Evolutionary conservation across 139 green algal species (phyloP), one percentile per base, ranked within the genome.

Genomic region (Mychonastes homosphaera): DNA sequence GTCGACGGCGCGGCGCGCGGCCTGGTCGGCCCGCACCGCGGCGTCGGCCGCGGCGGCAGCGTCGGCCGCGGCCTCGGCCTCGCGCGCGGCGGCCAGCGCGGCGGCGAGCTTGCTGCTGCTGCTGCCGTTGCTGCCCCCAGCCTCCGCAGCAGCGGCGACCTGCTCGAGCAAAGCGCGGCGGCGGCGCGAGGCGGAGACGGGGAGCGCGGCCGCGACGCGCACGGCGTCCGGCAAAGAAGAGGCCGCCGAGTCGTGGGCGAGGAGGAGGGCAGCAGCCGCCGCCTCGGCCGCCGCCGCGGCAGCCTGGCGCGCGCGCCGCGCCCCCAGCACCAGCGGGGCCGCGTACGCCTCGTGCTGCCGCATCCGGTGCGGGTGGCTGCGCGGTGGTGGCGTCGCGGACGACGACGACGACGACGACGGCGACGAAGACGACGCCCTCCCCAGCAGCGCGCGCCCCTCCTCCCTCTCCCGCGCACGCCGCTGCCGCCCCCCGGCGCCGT

Each of bases 81-180:
- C 28, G 32, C 59, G 15, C 32, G 54, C 71, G 24, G 95, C 64
- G 6, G 75, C 78, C 61, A 87, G 36, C 63, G 96, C 72, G 53
- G 95, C 87, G 28, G 87, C 89, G 47, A 4, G 47, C 19, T 7
- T 50, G 39, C 39, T 52, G 49, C 59, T 64, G 23, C 29, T 46
- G 23, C 19, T 32, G 24, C 18, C 33, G 32, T 34, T 40, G 46
- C 23, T 58, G 41, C 18, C 53, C 32, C 16, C 36, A 51, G n/a
- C 32, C 39, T n/a, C 7, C 10, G 24, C 24, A 24, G 1, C 40
- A 24, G 40, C 45, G 5, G 35, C 18, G 29, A 18, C 45, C 60
- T 23, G 35, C 39, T n/a, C n/a, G n/a, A n/a, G n/a, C n/a, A n/a
- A n/a, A n/a, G 6, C 27, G 50, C 50, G 28, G 50, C 30, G 41